Evolutionary conservation across 352 stramenopile species (phyloP).

Genomic region (Globisporangium spiculum): DNA sequence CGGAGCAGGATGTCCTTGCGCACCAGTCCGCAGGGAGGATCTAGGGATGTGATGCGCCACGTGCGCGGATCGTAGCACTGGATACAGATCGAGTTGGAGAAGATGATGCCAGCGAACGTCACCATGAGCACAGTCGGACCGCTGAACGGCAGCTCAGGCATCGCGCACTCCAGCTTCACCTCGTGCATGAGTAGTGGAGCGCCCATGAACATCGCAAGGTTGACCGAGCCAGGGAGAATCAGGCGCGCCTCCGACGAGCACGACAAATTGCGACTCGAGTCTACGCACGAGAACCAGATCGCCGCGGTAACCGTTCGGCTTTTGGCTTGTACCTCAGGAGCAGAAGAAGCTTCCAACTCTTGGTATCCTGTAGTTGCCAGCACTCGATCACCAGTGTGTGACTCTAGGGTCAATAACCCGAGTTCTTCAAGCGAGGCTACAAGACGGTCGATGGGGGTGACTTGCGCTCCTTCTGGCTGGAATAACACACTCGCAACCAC

Average conservation of each 20-base stretch:
- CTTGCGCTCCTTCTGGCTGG: not conserved
- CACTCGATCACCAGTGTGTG: not conserved
- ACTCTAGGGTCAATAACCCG: not conserved
- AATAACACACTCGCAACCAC: conserved; percentile 27
- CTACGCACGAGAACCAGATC: conserved; percentile 43
- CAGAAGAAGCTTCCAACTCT: not conserved
- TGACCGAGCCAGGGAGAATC: conserved; percentile 27
- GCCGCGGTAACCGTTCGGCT: conserved; percentile 19
- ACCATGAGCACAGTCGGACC: conserved; percentile 46
- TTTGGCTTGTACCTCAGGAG: not conserved
- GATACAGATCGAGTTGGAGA: conserved; percentile 63
- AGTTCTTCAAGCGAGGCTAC: conserved; percentile 9
- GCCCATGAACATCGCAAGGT: conserved; percentile 17
- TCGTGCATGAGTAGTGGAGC: conserved; percentile 2
- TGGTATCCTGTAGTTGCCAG: too few relatives aligned
- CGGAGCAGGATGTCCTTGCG: conserved; percentile 29
- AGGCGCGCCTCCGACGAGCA: conserved; percentile 29
- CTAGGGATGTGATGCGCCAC: conserved; percentile 40
- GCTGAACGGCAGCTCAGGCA: conserved; percentile 55
- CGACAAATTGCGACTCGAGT: conserved; percentile 40
- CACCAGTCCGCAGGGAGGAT: conserved; percentile 48
- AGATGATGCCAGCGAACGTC: conserved; percentile 40
- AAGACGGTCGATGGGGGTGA: conserved; percentile 14
- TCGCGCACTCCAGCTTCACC: conserved; percentile 51
- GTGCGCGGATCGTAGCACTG: conserved; percentile 69